phyloP scores from a whole-genome alignment of 2,329 filamentous ascomycete genomes.

The Beauveria varroae region DNA sequence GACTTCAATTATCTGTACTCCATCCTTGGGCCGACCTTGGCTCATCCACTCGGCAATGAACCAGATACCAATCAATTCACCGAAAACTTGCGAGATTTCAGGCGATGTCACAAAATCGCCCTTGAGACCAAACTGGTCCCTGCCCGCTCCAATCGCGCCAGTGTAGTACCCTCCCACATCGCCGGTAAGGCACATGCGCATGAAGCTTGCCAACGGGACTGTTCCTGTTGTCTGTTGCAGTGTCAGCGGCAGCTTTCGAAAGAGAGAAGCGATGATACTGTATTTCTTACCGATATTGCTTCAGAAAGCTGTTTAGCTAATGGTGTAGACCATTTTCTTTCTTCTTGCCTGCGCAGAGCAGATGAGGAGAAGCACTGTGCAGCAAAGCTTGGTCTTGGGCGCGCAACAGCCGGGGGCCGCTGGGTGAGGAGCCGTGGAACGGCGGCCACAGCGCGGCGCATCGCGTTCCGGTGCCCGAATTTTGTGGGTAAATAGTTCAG shows the following conservation, averaged over 20 bases:
- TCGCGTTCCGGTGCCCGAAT: background rate
- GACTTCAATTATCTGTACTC: conserved; percentile 86
- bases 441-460: conserved; percentile 8
- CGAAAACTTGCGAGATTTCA: conserved; percentile 95
- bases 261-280: background rate
- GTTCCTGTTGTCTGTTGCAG: conserved; percentile 64
- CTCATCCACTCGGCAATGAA: conserved; percentile 94
- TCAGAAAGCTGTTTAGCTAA: conserved; percentile 79
- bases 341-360: conserved; percentile 21
- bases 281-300: conserved; percentile 64
- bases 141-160: conserved; percentile 55
- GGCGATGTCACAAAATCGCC: conserved; percentile 97
- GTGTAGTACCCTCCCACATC: conserved; percentile 93
- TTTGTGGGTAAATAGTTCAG: background rate
- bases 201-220: conserved; percentile 85
- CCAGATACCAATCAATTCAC: conserved; percentile 91
- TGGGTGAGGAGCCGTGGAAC: conserved; percentile 8
- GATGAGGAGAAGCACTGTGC: conserved; percentile 19
- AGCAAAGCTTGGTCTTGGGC: background rate
- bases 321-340: conserved; percentile 81
- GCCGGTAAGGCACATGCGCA: conserved; percentile 96
- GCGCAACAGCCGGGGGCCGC: background rate
- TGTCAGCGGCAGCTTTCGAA: background rate
- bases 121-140: conserved; percentile 84
- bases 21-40: conserved; percentile 65